A percentile compares a stretch with the other conserved stretches of the same genome.
Evolutionary conservation across 2,329 filamentous ascomycete species (phyloP).

Genomic region (Laburnicola sp.): DNA sequence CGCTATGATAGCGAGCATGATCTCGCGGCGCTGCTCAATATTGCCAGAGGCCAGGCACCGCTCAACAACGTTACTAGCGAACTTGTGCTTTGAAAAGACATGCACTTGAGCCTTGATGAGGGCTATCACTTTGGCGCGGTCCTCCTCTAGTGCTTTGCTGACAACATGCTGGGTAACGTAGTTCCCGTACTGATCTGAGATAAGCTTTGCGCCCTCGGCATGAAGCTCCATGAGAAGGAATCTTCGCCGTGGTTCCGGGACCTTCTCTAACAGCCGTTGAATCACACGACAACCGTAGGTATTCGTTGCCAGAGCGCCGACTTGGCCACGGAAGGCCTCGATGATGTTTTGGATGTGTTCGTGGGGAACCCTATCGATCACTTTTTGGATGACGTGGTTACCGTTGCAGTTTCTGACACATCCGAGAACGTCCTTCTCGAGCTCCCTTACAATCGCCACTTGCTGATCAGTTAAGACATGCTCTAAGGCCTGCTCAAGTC

Average conservation of each 20-base stretch:
- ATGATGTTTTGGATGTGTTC: conserved; percentile 85
- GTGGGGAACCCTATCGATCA: conserved; percentile 77
- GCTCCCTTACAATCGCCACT: conserved; percentile 77
- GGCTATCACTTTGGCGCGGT: conserved; percentile 71
- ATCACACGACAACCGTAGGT: conserved; percentile 90
- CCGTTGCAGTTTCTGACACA: conserved; percentile 88
- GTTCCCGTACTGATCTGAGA: conserved; percentile 89
- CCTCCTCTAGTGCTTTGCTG: conserved; percentile 71
- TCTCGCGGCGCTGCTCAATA: conserved; percentile 67
- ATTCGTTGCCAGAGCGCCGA: conserved; percentile 74
- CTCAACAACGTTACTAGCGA: conserved; percentile 95
- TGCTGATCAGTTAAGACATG: conserved; percentile 92
- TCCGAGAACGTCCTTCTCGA: conserved; percentile 73
- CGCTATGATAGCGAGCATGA: conserved; percentile 56
- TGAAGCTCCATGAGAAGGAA: conserved; percentile 80
- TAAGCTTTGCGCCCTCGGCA: conserved; percentile 68
- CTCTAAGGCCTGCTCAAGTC: conserved; percentile 70
- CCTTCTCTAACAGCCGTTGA: conserved; percentile 86
- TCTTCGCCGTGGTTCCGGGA: conserved; percentile 69
- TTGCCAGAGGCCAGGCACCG: conserved; percentile 79
- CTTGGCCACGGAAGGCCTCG: conserved; percentile 74
- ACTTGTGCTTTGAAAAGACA: conserved; percentile 87
- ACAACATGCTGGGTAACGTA: conserved; percentile 96
- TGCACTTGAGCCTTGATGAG: conserved; percentile 74
- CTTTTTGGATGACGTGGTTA: conserved; percentile 95